Evolutionary conservation across 345 rosid genomes (phyloP).

Genomic region (Lepidium sativum): DNA sequence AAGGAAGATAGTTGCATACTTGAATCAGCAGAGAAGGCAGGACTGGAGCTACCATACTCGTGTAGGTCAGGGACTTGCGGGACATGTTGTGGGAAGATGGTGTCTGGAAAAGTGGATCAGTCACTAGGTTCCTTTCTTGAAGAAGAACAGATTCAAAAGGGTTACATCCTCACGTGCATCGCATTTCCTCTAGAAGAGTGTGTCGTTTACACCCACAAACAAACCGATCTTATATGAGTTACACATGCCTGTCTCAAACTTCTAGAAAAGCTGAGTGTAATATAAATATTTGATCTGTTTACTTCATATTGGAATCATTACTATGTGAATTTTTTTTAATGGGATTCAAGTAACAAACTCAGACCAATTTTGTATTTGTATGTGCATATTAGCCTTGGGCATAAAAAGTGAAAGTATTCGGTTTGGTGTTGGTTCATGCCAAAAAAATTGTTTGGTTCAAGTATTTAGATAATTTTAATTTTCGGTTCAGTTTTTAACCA

Average conservation of each 20-base stretch:
- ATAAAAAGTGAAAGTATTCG: no score
- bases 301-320: not conserved
- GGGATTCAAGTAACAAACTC: not conserved
- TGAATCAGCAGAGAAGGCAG: slow-evolving; percentile 11
- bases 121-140: slow-evolving; percentile 13
- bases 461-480: no score
- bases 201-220: slow-evolving; percentile 14
- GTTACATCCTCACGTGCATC: slow-evolving; percentile 15
- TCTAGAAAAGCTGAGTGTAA: not conserved
- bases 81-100: slow-evolving; percentile 6
- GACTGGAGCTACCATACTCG: slow-evolving; percentile 13
- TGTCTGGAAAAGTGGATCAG: slow-evolving; percentile 15
- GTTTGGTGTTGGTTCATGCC: no score
- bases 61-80: slow-evolving; percentile 17
- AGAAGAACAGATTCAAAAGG: not conserved
- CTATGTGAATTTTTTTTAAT: not conserved
- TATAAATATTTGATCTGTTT: not conserved
- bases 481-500: no score
- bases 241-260: not conserved
- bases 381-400: no score
- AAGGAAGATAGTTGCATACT: not conserved
- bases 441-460: no score
- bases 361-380: no score
- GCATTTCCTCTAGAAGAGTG: not conserved
- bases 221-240: not conserved